phyloP scores from a whole-genome alignment of 2,329 filamentous ascomycete genomes.

The Paecilomyces niveus region DNA sequence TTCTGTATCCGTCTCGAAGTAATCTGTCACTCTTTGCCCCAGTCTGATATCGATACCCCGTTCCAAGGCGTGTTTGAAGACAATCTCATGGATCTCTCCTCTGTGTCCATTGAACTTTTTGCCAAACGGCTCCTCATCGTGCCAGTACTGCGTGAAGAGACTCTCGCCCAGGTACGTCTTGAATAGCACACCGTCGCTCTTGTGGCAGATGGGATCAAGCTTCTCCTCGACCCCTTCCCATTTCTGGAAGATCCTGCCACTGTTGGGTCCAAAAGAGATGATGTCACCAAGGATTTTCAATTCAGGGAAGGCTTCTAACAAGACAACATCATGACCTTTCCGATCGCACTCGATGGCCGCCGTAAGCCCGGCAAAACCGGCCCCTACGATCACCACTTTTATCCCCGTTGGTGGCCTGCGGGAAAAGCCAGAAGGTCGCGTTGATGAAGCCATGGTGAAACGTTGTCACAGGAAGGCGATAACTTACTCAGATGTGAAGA shows the following conservation, averaged over 20 bases:
- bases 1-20: conserved; percentile 19
- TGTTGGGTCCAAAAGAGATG: conserved; percentile 28
- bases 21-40: conserved; percentile 19
- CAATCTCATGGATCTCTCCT: conserved; percentile 26
- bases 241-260: conserved; percentile 17
- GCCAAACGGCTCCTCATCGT: conserved; percentile 18
- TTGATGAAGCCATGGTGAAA: neutral
- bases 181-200: conserved; percentile 19
- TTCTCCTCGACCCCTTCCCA: conserved; percentile 26
- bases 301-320: conserved; percentile 41
- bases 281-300: conserved; percentile 43
- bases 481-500: neutral
- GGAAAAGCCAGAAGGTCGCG: neutral
- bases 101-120: conserved; percentile 26
- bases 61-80: conserved; percentile 20
- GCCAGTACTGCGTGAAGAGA: conserved; percentile 25
- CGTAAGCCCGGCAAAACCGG: conserved; percentile 26
- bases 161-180: conserved; percentile 22
- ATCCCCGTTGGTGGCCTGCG: conserved; percentile 32
- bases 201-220: conserved; percentile 24
- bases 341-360: conserved; percentile 24
- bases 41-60: conserved; percentile 24
- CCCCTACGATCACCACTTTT: conserved; percentile 47
- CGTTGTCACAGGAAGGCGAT: neutral
- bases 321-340: conserved; percentile 14